A percentile compares a stretch with the other conserved stretches of the same genome.
Conservation (phyloP, 768 basidiomycete genomes). For the Lanmaoa rubissima region DNA sequence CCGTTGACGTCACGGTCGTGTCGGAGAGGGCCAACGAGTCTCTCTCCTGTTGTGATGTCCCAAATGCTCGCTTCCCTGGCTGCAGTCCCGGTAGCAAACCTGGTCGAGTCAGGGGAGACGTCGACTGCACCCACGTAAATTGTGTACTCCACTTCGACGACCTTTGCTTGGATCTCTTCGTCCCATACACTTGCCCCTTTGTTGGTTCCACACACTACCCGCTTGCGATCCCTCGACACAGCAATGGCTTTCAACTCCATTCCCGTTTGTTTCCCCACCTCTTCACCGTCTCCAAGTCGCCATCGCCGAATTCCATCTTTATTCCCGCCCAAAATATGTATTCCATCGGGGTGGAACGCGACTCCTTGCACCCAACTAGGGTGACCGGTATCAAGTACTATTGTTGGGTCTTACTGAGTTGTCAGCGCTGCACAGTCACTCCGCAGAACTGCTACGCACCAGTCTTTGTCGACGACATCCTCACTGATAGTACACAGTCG, state of each 20-base stretch:
- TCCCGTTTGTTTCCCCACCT: not conserved
- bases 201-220: not conserved
- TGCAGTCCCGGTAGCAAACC: not conserved
- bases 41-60: not conserved
- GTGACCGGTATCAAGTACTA: not conserved
- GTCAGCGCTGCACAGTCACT: not conserved
- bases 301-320: not conserved
- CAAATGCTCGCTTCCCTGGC: not conserved
- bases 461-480: not conserved
- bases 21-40: not conserved
- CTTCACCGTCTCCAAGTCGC: not conserved
- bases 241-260: not conserved
- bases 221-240: not conserved
- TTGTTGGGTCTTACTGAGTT: not conserved
- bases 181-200: not conserved
- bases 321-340: not conserved
- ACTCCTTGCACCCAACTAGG: not conserved
- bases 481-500: too few relatives aligned
- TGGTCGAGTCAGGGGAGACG: not conserved
- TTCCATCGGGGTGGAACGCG: conserved; percentile 1
- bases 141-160: not conserved
- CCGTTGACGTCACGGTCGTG: not conserved
- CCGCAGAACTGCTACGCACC: not conserved
- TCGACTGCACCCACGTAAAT: not conserved
- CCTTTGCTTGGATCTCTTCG: not conserved